Base-by-base conservation (phyloP, 768 basidiomycete genomes). In the Boletus sp. region DNA sequence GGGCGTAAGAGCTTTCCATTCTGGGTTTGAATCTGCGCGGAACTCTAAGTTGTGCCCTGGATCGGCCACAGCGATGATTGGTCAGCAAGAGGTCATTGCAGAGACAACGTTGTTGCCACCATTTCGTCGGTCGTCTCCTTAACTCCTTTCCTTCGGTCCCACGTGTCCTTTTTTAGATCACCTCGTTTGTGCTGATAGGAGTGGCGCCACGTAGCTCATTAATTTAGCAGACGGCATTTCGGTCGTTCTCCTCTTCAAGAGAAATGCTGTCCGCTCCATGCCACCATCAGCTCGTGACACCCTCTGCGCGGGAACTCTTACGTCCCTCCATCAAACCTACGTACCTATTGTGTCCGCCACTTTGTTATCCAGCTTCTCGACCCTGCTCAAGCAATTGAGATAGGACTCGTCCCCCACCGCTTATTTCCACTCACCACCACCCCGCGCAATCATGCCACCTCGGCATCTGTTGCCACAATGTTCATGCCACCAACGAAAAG, bases 1-100 rank as follows among this genome's bases (percentile, higher is more conserved):
- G 52, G 72, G 60, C 67, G 71, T 37, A 73, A 72, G 50, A 51
- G 28, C 1, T 14, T 67, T 1, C 71, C 57, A 47, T 53, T 62
- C 59, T 45, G 72, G 54, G 60, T 61, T 42, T 70, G 39, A 70
- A 73, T 65, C 67, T 60, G 39, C 30, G 64, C 62, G 58, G 54
- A 71, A 67, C 66, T 71, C 3, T 61, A 62, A 46, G 17, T 28
- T 15, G 60, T 57, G 42, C 47, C 52, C 52, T 63, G 47, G 47
- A 49, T 49, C 47, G 47, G 47, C 47, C 30, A 24, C 35, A 35
- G 20, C 20, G 35, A 35, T 36, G 47, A 8, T 47, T 30, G 15
- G 30, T 49, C 32, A 36, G 30, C 47, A 24, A 5, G 7, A 46
- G 45, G 15, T 28, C 45, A 46, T 46, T 46, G 45, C 29, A 33